Evolutionary conservation across 208 protist species (phyloP), one percentile per base, ranked within the genome.

Genomic region (Trypanosomatidae sp.): DNA sequence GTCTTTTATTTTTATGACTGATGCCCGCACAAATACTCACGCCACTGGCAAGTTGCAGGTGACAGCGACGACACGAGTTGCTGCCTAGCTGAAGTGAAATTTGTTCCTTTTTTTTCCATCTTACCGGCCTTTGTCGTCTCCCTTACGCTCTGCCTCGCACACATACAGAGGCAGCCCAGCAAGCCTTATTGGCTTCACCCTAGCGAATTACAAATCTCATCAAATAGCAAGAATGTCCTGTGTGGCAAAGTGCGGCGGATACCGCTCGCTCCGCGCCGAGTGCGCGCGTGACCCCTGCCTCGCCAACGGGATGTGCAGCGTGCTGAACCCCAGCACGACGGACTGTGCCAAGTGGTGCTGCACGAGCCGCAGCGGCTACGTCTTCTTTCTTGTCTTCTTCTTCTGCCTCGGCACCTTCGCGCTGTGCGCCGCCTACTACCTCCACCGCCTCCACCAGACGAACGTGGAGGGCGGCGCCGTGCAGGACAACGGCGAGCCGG

Each of bases 331-430:
- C 12, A 62, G 52, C 55, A 79, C 84, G 30, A 69, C 17, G 15
- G 82, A 96, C 71, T 96, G 91, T 69, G 73, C 77, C 19, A 62
- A 80, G 62, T 96, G 91, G 91, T 96, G 91, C 70, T 96, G 91
- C 71, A 59, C 77, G 53, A 88, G 82, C 49, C 79, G 87, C 28
- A 90, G 88, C 52, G 74, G 77, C 30, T 88, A 89, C 66, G 80
- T 92, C 41, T 93, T 96, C 58, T 92, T 93, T 39, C 81, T 92
- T 22, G 84, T 94, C 2, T 65, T 96, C 43, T 92, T 93, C 75
- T 88, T 94, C 69, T 89, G 81, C 73, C 66, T 81, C 12, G 91
- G 91, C 43, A 84, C 85, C 17, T 94, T 93, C 58, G 74, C 81
- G 8, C 68, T 94, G 72, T 89, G 85, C 28, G 75, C 73, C 36